Evolutionary conservation across 2,329 filamentous ascomycete species (phyloP), one percentile per base, ranked within the genome.

Genomic region (Cyphellophora attinorum): DNA sequence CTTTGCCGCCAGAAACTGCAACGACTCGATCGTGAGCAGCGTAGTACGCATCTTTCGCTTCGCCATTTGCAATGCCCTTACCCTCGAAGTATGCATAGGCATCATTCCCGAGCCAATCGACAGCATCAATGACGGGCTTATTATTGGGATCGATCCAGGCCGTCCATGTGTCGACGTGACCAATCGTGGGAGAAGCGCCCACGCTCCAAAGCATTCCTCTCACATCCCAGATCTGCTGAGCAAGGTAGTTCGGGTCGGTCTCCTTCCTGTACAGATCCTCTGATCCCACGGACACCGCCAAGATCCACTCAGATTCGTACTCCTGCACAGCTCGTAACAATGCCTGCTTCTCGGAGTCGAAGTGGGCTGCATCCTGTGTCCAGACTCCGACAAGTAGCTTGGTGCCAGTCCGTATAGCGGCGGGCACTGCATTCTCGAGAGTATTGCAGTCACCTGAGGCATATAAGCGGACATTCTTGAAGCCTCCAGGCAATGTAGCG

Each of bases 101-200:
- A 45, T 81, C 74, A 25, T 76, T 68, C 31, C 76, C 76, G 38
- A 81, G 53, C 56, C 72, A 81, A 61, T 82, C 78, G 41, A 72
- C 64, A 35, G 73, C 75, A 39, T 71, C 62, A 44, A 80, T 67
- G 39, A 81, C 75, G 35, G 60, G 57, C 48, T 66, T 66, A 62
- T 79, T 80, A 51, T 66, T 67, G 38, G 55, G 41, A 57, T 81
- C 72, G 30, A 69, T 64, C 72, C 73, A 78, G 30, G 65, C 67
- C 29, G 75, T 75, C 71, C 75, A 80, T 34, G 77, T 81, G 57
- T 82, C 78, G 46, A 81, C 77, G 55, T 81, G 78, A 16, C 76
- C 76, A 42, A 79, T 60, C 32, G 73, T 65, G 39, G 67, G 59
- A 55, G 63, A 56, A 1, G 61, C 51, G 6, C 58, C 59, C 35